Evolutionary conservation across 2,329 filamentous ascomycete genomes (phyloP).

Genomic region (Sodiomyces alkalinus): DNA sequence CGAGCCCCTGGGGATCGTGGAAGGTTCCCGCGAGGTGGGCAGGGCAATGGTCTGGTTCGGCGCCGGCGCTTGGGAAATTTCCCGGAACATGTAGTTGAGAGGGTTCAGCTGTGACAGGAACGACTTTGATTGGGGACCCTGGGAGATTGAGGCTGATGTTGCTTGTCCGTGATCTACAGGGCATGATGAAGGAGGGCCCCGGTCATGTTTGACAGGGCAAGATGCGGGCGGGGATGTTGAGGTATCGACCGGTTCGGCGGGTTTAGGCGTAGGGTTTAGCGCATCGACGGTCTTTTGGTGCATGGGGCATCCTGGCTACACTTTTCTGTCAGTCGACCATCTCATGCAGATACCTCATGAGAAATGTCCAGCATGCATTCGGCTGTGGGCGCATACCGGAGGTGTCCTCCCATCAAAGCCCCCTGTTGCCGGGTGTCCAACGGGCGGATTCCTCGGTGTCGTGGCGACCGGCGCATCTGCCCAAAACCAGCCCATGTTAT

Average conservation of each 20-base stretch:
- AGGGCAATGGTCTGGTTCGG: constrained; percentile 58
- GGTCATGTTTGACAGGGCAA: constrained; percentile 16
- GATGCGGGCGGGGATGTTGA: constrained; percentile 13
- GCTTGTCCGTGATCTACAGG: constrained; percentile 28
- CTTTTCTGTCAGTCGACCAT: no score
- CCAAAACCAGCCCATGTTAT: constrained; percentile 49
- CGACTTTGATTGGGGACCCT: constrained; percentile 22
- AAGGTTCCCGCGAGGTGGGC: constrained; percentile 67
- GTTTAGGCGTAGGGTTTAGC: constrained; percentile 19
- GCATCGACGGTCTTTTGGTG: constrained; percentile 36
- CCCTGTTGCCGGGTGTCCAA: no score
- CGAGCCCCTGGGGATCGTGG: constrained; percentile 80
- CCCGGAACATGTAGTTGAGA: constrained; percentile 91
- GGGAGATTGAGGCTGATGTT: constrained; percentile 11
- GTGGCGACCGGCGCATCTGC: constrained; percentile 26
- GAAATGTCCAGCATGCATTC: background rate
- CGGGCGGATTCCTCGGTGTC: constrained; percentile 11
- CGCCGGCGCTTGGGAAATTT: constrained; percentile 67
- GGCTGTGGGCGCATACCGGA: constrained; percentile 19
- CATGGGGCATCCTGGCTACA: constrained; percentile 44
- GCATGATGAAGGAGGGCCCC: constrained; percentile 21
- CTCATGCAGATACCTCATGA: constrained; percentile 8
- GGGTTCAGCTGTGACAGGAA: constrained; percentile 43
- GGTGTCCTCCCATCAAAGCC: constrained; percentile 13
- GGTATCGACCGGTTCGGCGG: no score